Conservation (phyloP, 2,329 filamentous ascomycete genomes). For the Tolypocladium pustulatum region DNA sequence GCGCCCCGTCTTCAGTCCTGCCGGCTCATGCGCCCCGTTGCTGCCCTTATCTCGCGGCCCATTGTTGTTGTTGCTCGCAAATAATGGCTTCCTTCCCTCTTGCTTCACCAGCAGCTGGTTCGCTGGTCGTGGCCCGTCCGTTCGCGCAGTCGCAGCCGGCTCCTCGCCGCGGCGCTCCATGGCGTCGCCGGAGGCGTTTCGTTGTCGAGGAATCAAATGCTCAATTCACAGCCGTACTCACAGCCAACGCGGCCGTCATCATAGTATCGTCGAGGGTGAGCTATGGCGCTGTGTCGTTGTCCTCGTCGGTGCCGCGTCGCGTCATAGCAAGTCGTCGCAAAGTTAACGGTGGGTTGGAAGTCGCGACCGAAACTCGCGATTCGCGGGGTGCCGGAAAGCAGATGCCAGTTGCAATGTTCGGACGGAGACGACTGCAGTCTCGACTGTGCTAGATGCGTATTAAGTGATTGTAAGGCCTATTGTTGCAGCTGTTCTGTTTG, state of each 20-base stretch:
- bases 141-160: background rate
- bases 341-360: background rate
- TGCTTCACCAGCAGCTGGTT: constrained; percentile 25
- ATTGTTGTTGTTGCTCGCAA: constrained; percentile 15
- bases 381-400: background rate
- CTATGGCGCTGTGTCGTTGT: background rate
- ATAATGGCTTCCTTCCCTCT: constrained; percentile 30
- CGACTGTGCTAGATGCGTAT: background rate
- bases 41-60: constrained; percentile 10
- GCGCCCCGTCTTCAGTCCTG: constrained; percentile 2
- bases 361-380: background rate
- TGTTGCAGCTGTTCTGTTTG: background rate
- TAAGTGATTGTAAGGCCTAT: background rate
- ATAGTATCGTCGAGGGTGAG: background rate
- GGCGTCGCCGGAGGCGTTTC: background rate
- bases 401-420: background rate
- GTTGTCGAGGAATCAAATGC: background rate
- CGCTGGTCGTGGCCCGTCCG: background rate
- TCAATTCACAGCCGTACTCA: background rate
- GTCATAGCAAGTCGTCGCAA: background rate
- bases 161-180: background rate
- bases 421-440: background rate
- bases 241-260: background rate
- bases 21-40: constrained; percentile 6
- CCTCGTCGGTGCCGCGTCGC: background rate